Percentiles rank a stretch among this genome's conserved stretches.
Evolutionary conservation across 2,329 filamentous ascomycete species (phyloP).

Genomic region (Alternaria hordeiaustralica): DNA sequence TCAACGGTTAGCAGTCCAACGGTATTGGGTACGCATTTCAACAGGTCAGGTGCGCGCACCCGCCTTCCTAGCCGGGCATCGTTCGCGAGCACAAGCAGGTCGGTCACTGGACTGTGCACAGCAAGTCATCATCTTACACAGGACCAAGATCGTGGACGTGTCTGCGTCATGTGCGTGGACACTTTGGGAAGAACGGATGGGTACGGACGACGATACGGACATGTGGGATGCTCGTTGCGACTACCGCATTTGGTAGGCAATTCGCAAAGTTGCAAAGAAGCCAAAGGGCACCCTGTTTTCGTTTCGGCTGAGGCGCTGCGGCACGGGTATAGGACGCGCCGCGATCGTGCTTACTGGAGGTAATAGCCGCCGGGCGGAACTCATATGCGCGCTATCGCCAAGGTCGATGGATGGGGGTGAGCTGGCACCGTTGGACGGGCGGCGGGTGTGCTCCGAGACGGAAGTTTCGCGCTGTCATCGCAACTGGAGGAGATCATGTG

Average conservation of each 20-base stretch:
- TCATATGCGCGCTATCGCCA: slow-evolving; percentile 4
- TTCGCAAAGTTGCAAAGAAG: slow-evolving; percentile 1
- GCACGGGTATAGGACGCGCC: slow-evolving; percentile 11
- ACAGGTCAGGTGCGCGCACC: neutral
- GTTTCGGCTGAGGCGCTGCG: slow-evolving; percentile 21
- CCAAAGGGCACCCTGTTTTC: slow-evolving; percentile 1
- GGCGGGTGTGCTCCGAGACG: neutral
- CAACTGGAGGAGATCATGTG: slow-evolving; percentile 1
- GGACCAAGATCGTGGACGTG: neutral
- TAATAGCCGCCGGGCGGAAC: slow-evolving; percentile 21
- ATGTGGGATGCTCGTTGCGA: neutral
- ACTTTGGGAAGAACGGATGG: neutral
- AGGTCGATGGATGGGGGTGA: slow-evolving; percentile 1
- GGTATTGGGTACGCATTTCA: neutral
- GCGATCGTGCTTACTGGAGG: slow-evolving; percentile 17
- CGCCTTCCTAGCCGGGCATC: slow-evolving; percentile 3
- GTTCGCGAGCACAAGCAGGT: slow-evolving; percentile 2
- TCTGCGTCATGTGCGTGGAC: neutral
- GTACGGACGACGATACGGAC: neutral
- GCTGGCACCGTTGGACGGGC: neutral
- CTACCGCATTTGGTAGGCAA: neutral
- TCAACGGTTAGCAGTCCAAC: neutral
- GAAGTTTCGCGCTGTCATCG: neutral
- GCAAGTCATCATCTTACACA: neutral
- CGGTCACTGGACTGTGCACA: slow-evolving; percentile 6